These are phyloP conservation scores for Cladophialophora yegresii DNA, from an alignment of 2,329 filamentous ascomycete genomes.

Conservation along the genomic window DNA sequence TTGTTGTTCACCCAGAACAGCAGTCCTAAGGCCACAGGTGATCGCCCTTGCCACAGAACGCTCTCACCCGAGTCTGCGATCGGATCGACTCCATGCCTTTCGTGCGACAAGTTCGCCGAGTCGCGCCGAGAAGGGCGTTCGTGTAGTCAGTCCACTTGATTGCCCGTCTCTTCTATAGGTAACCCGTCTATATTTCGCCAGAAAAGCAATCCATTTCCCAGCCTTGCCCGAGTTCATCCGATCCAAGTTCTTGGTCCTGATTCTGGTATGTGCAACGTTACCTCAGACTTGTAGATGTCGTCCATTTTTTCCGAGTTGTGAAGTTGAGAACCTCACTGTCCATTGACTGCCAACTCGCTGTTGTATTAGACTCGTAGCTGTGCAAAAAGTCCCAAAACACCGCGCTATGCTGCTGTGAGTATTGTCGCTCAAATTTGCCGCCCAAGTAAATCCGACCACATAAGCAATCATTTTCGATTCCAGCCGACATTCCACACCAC, in stretches of 20 bases:
- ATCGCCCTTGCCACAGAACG: background rate
- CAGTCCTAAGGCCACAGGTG: too few species aligned
- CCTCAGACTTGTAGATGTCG: background rate
- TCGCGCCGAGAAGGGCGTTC: background rate
- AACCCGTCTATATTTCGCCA: conserved; percentile 9
- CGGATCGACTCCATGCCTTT: background rate
- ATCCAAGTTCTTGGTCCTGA: conserved; percentile 2
- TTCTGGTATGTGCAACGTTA: conserved; percentile 5
- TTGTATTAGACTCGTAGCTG: conserved; percentile 12
- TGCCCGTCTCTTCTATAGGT: conserved; percentile 10
- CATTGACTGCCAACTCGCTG: background rate
- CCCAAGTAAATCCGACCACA: background rate
- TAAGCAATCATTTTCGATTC: conserved; percentile 38
- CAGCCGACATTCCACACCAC: conserved; percentile 69
- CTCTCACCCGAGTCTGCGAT: background rate
- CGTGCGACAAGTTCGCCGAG: background rate
- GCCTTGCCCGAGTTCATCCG: conserved; percentile 15
- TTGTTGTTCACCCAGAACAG: background rate
- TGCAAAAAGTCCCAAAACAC: conserved; percentile 19
- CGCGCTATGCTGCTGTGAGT: conserved; percentile 26
- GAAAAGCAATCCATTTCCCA: background rate
- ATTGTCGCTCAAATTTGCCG: conserved; percentile 4
- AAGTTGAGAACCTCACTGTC: background rate
- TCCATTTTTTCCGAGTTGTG: background rate
- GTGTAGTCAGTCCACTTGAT: background rate